These are phyloP conservation scores for Amoebophrya sp. DNA, from an alignment of 169 alveolate genomes.

Conservation along the genomic window DNA sequence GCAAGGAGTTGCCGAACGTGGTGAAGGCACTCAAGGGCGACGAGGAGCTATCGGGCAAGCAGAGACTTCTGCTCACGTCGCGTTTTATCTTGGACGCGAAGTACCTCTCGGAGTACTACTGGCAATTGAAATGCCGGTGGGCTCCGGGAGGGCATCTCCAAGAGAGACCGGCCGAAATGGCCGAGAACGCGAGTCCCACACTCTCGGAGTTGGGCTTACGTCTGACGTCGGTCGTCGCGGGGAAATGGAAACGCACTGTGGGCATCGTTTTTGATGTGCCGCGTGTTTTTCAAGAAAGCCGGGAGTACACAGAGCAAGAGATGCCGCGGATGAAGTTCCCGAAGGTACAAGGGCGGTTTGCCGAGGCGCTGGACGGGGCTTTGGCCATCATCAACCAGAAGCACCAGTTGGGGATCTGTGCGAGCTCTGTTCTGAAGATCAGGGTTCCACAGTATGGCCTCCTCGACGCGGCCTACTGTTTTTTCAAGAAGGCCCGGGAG, in stretches of 20 bases:
- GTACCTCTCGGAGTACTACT: not conserved
- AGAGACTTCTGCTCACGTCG: not conserved
- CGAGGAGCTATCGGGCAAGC: not conserved
- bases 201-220: not conserved
- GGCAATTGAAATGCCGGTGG: not conserved
- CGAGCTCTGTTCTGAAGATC: not conserved
- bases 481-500: not conserved
- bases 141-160: not conserved
- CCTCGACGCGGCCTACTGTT: not conserved
- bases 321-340: not conserved
- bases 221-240: not conserved
- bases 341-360: not conserved
- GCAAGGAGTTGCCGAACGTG: not conserved
- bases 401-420: not conserved
- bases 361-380: not conserved
- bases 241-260: not conserved
- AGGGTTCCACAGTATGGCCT: not conserved
- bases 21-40: not conserved
- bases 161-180: not conserved
- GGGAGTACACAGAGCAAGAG: not conserved
- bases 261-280: not conserved
- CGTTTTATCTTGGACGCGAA: not conserved
- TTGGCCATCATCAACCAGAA: not conserved
- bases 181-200: not conserved
- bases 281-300: not conserved